Percentiles rank a stretch among this genome's conserved stretches.
Evolutionary conservation across 805 yeast species (phyloP).

Genomic region (Wickerhamomyces rabaulensis): DNA sequence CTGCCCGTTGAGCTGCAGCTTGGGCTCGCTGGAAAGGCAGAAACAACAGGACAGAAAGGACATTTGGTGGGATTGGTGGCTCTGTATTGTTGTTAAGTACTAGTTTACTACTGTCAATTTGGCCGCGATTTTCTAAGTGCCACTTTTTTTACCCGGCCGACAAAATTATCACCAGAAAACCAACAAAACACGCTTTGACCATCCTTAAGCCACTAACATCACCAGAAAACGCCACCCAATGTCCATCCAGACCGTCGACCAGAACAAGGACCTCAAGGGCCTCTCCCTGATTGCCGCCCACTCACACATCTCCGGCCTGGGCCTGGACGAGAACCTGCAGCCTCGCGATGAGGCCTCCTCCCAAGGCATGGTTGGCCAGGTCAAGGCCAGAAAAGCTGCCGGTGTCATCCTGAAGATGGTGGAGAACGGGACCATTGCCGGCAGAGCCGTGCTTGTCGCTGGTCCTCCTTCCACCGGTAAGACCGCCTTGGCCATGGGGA

Average conservation of each 20-base stretch:
- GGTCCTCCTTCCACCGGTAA: slow-evolving; percentile 99
- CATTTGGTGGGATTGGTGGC: too few species aligned
- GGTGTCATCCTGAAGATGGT: slow-evolving; percentile 92
- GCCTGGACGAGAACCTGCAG: slow-evolving; percentile 85
- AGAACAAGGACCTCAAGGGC: slow-evolving; percentile 48
- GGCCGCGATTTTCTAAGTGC: too few species aligned
- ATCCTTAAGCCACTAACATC: too few species aligned
- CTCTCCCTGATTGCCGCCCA: slow-evolving; percentile 92
- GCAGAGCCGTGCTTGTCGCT: slow-evolving; percentile 90
- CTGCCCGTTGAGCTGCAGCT: slow-evolving; percentile 55
- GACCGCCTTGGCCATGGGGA: slow-evolving; percentile 96
- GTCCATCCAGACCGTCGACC: slow-evolving; percentile 39
- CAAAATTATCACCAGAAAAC: neutral
- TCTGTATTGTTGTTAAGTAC: too few species aligned
- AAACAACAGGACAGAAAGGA: slow-evolving; percentile 9
- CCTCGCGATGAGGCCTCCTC: slow-evolving; percentile 61
- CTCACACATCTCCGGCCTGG: slow-evolving; percentile 93
- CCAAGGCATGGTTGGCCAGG: slow-evolving; percentile 98
- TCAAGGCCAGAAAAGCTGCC: slow-evolving; percentile 92
- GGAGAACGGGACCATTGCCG: slow-evolving; percentile 91
- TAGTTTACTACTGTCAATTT: too few species aligned
- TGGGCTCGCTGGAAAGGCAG: slow-evolving; percentile 41
- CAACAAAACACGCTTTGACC: neutral
- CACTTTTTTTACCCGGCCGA: slow-evolving; percentile 2
- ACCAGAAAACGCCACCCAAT: neutral